These are phyloP conservation scores for Fusarium longipes DNA, from an alignment of 2,329 filamentous ascomycete genomes.

Conservation along the genomic window DNA sequence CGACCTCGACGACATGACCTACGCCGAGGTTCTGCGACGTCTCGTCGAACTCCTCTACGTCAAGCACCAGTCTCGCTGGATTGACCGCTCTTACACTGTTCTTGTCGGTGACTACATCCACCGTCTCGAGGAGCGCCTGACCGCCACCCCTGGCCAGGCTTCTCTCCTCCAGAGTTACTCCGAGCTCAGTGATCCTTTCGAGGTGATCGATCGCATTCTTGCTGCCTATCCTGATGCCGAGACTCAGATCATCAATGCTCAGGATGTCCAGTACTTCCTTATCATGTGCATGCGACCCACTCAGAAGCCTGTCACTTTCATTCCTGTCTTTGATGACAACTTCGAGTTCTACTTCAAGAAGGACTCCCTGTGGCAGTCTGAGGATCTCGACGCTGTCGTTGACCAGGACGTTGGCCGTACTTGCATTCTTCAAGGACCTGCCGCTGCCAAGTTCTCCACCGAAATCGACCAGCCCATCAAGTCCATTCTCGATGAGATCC, in stretches of 20 bases:
- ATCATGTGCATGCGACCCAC: conserved; percentile 89
- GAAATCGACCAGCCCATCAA: conserved; percentile 93
- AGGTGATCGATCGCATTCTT: conserved; percentile 81
- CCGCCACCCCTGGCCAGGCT: conserved; percentile 73
- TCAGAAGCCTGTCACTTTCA: conserved; percentile 97
- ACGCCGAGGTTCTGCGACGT: conserved; percentile 85
- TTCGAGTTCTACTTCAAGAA: conserved; percentile 99
- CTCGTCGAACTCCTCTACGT: conserved; percentile 93
- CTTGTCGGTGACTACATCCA: conserved; percentile 96
- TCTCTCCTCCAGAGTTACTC: conserved; percentile 91
- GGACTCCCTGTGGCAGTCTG: conserved; percentile 98
- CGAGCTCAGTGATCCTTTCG: conserved; percentile 85
- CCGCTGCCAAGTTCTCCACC: conserved; percentile 89
- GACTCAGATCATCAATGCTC: conserved; percentile 93
- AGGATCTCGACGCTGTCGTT: conserved; percentile 95
- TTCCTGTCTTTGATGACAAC: conserved; percentile 93
- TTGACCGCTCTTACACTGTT: conserved; percentile 83
- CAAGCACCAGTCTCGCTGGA: conserved; percentile 91
- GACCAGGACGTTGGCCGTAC: conserved; percentile 95
- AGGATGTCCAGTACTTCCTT: conserved; percentile 97
- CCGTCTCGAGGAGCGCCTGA: conserved; percentile 96
- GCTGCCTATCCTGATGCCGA: conserved; percentile 87
- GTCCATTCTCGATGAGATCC: conserved; percentile 91
- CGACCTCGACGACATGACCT: conserved; percentile 96
- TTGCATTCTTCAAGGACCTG: conserved; percentile 95